Evolutionary conservation across 225 moss, liverwort and hornwort genomes (phyloP), one percentile per base, ranked within the genome.

Genomic region (Pleurozium schreberi): DNA sequence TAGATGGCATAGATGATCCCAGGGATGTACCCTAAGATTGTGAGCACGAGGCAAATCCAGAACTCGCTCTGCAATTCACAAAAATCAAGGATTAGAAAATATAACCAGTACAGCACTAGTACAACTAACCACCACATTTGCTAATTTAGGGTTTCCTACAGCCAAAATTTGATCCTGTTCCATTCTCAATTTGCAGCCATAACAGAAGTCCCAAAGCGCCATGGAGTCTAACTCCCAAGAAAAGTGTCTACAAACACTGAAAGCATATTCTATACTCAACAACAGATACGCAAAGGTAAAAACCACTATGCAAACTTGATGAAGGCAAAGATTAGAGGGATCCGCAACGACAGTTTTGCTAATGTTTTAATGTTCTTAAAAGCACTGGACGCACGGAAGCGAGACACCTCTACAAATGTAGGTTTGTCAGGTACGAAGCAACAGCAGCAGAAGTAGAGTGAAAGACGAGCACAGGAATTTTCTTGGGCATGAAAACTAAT

Each of bases 1-100:
- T 86, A 94, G 26, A 94, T 0, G 47, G 94, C 94, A 47, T 94
- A 94, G 58, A 94, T 21, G 90, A 93, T 94, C 57, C 94, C 94
- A 19, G 94, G 94, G 59, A 93, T 81, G 13, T 93, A 94, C 16
- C 94, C 94, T 57, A 94, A 57, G 85, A 94, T 93, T 1, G 94
- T 94, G 66, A 94, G 77, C 42, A 94, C 2, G 1, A 94, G 90
- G 62, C 93, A 93, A 42, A 94, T 94, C 94, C 94, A 94, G 85
- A 94, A 94, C 87, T 94, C 94, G 15, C 86, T 91, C 94, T 94
- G 93, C 91, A 81, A 11, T 52, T 22, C 73, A 88, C n/a, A 86
- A 62, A 85, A 49, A 50, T 4, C 45, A 38, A 28, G 25, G 38
- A 73, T 88, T 58, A 88, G 87, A 18, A 50, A 30, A 8, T 5